Conservation (phyloP, 2,329 filamentous ascomycete genomes). For the Monosporascus cannonballus region DNA sequence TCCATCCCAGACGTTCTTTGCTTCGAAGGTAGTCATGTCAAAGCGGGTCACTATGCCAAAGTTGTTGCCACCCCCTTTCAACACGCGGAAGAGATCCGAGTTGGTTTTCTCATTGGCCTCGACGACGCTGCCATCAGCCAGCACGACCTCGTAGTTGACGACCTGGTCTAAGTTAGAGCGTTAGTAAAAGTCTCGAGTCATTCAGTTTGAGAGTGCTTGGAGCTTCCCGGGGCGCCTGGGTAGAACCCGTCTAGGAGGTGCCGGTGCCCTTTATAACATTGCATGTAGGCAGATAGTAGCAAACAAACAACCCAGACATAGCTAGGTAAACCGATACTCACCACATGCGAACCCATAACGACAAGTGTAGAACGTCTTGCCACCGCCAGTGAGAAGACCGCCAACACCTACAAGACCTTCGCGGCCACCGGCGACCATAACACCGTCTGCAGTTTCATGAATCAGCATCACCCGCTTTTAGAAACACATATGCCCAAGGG, state of each 20-base stretch:
- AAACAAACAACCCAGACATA: too few relatives aligned
- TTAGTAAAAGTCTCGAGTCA: too few relatives aligned
- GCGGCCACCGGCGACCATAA: conserved; percentile 9
- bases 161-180: conserved; percentile 1
- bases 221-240: neutral
- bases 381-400: conserved; percentile 15
- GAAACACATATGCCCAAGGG: neutral
- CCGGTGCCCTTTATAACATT: neutral
- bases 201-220: too few relatives aligned
- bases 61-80: conserved; percentile 8
- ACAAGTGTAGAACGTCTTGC: conserved; percentile 8
- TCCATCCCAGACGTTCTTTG: conserved; percentile 5
- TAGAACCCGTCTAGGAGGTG: neutral
- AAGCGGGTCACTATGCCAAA: conserved; percentile 1
- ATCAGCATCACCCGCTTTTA: neutral
- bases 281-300: too few relatives aligned
- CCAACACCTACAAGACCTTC: conserved; percentile 11
- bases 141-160: conserved; percentile 8
- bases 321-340: neutral
- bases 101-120: conserved; percentile 6
- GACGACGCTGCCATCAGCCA: conserved; percentile 3
- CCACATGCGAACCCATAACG: conserved; percentile 2
- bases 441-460: neutral
- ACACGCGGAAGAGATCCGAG: conserved; percentile 3
- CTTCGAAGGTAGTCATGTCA: conserved; percentile 8